Conservation (phyloP, 305 asterid genomes). For the Plantago coronopus region DNA sequence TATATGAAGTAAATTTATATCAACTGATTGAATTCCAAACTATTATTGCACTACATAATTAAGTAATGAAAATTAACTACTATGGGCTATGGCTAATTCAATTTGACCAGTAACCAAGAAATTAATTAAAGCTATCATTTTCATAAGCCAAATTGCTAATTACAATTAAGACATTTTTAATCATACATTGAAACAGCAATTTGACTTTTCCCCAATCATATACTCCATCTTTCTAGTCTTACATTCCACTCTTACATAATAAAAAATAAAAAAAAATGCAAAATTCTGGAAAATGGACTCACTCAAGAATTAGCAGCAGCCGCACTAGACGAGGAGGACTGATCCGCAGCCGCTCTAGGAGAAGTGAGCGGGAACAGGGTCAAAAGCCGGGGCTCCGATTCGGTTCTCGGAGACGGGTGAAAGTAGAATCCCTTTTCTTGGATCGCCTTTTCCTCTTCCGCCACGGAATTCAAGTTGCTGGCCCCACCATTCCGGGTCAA, state of each 20-base stretch:
- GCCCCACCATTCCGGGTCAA: neutral
- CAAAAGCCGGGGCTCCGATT: slow-evolving; percentile 58
- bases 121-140: too few relatives aligned
- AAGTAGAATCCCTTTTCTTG: slow-evolving; percentile 50
- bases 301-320: slow-evolving; percentile 36
- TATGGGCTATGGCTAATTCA: too few relatives aligned
- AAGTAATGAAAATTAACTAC: too few relatives aligned
- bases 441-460: slow-evolving; percentile 58
- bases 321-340: slow-evolving; percentile 32
- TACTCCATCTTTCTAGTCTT: slow-evolving; percentile 25
- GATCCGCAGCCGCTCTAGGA: slow-evolving; percentile 34
- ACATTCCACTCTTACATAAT: slow-evolving; percentile 27
- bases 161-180: neutral
- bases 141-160: slow-evolving; percentile 14
- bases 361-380: slow-evolving; percentile 61
- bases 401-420: slow-evolving; percentile 59
- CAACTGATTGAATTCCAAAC: too few relatives aligned
- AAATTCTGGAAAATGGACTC: slow-evolving; percentile 19
- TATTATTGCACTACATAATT: too few relatives aligned
- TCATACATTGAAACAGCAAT: slow-evolving; percentile 7
- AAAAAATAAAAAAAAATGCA: slow-evolving; percentile 3
- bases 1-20: too few relatives aligned
- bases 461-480: slow-evolving; percentile 26
- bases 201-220: slow-evolving; percentile 25
- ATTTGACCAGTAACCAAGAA: too few relatives aligned